Evolutionary conservation across 2,329 filamentous ascomycete genomes (phyloP).

Genomic region (Furcasterigmium furcatum): DNA sequence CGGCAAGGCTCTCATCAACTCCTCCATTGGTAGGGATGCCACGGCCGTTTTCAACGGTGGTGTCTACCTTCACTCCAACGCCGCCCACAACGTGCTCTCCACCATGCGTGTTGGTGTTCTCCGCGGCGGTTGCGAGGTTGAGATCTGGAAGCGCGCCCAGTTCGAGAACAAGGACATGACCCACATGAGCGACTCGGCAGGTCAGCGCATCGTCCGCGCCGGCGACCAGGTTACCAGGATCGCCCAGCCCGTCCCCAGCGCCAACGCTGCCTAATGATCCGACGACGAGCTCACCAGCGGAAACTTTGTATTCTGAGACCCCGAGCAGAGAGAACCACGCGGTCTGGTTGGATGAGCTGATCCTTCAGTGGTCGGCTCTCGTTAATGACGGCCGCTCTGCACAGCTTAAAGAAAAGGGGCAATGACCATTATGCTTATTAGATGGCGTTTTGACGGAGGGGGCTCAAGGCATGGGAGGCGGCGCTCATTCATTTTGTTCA

Average conservation of each 20-base stretch:
- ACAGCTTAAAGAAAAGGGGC: neutral
- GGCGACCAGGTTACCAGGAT: conserved; percentile 84
- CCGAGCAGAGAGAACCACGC: too few species aligned
- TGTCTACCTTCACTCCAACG: conserved; percentile 87
- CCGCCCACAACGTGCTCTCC: conserved; percentile 82
- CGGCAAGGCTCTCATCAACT: conserved; percentile 81
- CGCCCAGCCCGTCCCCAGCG: conserved; percentile 73
- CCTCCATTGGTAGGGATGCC: conserved; percentile 81
- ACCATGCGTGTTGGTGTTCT: conserved; percentile 88
- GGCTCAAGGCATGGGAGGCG: neutral
- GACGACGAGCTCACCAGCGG: conserved; percentile 2
- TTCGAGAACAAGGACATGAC: conserved; percentile 80
- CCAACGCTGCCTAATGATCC: conserved; percentile 68
- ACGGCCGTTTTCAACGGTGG: conserved; percentile 91
- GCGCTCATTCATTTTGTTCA: neutral
- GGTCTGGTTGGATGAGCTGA: too few species aligned
- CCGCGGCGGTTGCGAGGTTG: conserved; percentile 81
- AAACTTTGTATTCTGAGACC: too few species aligned
- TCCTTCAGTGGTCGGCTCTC: too few species aligned
- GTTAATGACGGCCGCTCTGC: too few species aligned
- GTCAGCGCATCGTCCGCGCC: conserved; percentile 80
- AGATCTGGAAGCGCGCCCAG: conserved; percentile 89
- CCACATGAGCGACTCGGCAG: conserved; percentile 75
- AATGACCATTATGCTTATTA: neutral
- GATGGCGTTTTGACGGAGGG: neutral